These are phyloP conservation scores for Brassica napus DNA, from an alignment of 345 rosid species.

Conservation along the genomic window DNA sequence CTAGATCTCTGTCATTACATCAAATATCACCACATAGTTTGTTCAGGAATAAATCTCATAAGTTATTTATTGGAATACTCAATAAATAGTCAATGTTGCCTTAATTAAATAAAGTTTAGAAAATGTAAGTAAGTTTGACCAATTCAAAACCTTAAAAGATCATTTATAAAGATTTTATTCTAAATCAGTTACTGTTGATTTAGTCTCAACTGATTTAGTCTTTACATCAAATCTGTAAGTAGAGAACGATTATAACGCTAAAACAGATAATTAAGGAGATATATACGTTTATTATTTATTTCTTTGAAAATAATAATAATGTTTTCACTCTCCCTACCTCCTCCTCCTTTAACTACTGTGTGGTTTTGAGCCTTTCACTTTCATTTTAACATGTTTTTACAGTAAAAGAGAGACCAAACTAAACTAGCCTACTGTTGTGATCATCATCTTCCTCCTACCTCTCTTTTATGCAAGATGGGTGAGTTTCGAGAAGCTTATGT, in stretches of 20 bases:
- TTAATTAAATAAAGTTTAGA: too few relatives aligned
- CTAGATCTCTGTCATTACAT: background rate
- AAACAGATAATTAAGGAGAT: slow-evolving; percentile 16
- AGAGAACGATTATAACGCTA: background rate
- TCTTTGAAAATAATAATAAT: background rate
- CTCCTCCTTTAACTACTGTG: background rate
- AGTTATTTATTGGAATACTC: background rate
- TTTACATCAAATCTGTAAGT: background rate
- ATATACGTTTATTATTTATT: background rate
- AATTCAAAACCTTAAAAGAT: slow-evolving; percentile 7
- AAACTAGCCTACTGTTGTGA: background rate
- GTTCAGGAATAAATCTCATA: background rate
- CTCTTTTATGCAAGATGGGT: slow-evolving; percentile 7
- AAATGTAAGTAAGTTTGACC: slow-evolving; percentile 4
- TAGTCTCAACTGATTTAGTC: slow-evolving; percentile 17
- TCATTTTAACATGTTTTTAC: too few relatives aligned
- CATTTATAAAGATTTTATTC: background rate
- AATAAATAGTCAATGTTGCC: too few relatives aligned
- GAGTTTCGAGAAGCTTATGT: slow-evolving; percentile 23
- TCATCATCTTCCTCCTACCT: background rate
- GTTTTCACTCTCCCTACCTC: background rate
- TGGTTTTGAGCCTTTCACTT: background rate
- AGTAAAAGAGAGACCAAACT: background rate
- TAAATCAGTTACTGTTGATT: background rate
- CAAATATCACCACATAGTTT: background rate